A percentile compares a stretch with the other conserved stretches of the same genome.
phyloP scores from a whole-genome alignment of 352 stramenopile genomes.

The Pythium chondricola region DNA sequence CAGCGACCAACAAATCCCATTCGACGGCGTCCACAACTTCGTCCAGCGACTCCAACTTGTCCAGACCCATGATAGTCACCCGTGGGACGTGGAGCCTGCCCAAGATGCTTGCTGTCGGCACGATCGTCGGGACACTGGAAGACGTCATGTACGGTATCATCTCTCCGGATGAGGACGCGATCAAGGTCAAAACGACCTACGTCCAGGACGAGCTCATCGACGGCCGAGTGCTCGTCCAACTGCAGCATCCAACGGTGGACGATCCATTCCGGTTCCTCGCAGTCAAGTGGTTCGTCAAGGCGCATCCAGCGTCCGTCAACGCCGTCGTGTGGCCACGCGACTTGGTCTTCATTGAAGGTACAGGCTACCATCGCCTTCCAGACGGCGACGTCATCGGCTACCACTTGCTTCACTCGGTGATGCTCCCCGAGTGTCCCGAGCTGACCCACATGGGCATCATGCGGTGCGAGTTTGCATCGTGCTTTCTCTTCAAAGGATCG shows the following conservation, averaged over 20 bases:
- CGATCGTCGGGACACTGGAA: constrained; percentile 39
- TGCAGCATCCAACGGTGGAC: constrained; percentile 29
- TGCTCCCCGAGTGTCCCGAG: constrained; percentile 20
- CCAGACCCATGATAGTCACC: too few relatives aligned
- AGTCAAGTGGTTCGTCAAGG: constrained; percentile 21
- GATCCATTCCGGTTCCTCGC: constrained; percentile 17
- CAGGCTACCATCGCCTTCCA: constrained; percentile 19
- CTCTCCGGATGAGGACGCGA: constrained; percentile 19
- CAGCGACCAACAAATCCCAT: too few relatives aligned
- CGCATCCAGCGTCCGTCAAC: background rate
- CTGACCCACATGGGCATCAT: constrained; percentile 30
- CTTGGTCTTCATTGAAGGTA: constrained; percentile 41
- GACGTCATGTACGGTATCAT: constrained; percentile 55
- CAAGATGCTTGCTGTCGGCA: constrained; percentile 42
- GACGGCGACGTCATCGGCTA: constrained; percentile 25
- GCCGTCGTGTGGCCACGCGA: constrained; percentile 28
- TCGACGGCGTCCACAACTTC: too few relatives aligned
- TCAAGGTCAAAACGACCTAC: constrained; percentile 28
- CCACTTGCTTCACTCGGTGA: constrained; percentile 27
- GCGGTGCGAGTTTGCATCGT: constrained; percentile 41
- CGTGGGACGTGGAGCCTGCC: constrained; percentile 33
- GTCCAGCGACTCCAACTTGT: too few relatives aligned
- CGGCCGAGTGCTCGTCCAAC: constrained; percentile 26
- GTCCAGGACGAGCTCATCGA: constrained; percentile 21
- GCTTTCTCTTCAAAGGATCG: constrained; percentile 32